Evolutionary conservation across 2,329 filamentous ascomycete species (phyloP), one percentile per base, ranked within the genome.

Genomic region (Paracoccidioides brasiliensis): DNA sequence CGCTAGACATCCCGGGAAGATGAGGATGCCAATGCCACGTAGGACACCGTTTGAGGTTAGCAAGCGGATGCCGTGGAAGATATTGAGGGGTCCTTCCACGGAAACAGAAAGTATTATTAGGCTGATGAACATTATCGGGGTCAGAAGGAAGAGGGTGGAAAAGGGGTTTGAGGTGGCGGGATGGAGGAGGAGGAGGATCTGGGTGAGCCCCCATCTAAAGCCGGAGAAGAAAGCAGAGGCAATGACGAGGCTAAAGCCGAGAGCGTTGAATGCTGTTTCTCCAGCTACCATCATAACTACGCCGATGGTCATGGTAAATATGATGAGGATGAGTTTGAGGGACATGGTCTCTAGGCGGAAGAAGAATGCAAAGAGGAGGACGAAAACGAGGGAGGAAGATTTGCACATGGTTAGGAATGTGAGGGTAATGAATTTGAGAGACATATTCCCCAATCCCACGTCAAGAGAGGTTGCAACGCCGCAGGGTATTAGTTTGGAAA

Each of bases 371-470:
- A 98, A 98, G 51, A 95, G 71, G 28, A 98, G 83, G 55, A 98
- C 93, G 67, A 97, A 98, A 46, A 88, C 90, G 28, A 98, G 80
- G 14, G 91, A 88, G 8, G 90, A 96, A 5, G 91, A 97, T 79
- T 98, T 98, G 74, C 93, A 97, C 93, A 98, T 97, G 57, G 93
- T 98, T 72, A 95, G 95, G 70, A 98, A 98, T 8, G 91, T 96
- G 62, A 98, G 81, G 44, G 88, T 90, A 64, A 98, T 97, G 70
- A 94, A 96, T 71, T 91, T 93, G 64, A 98, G 78, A 54, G 89
- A 95, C 70, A 89, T 95, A 67, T 98, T 98, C 60, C 93, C 93
- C 57, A 98, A 74, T 12, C 93, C 93, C 70, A 98, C 95, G 69
- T 98, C 93, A 57, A 98, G 79, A 10, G 91, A 93, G 0, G 93